A percentile compares a stretch with the other conserved stretches of the same genome.
These are phyloP conservation scores for Oxytropis ochrocephala DNA, from an alignment of 306 rosid species.

Conservation along the genomic window DNA sequence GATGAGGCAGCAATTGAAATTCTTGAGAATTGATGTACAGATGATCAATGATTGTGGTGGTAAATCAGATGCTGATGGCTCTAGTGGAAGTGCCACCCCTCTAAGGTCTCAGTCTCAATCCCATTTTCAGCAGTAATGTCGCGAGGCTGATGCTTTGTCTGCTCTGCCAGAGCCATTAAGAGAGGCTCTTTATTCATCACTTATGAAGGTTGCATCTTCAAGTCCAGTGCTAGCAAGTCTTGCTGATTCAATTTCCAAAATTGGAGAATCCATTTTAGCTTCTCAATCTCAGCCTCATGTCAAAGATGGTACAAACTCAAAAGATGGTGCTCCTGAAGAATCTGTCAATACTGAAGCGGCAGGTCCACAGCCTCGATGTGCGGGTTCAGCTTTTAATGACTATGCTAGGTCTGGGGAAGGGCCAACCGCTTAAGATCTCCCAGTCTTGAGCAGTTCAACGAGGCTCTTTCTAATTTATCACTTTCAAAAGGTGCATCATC, in stretches of 20 bases:
- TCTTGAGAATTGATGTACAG: slow-evolving; percentile 65
- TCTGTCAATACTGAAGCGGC: slow-evolving; percentile 11
- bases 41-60: slow-evolving; percentile 23
- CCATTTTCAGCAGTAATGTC: slow-evolving; percentile 1
- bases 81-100: slow-evolving; percentile 60
- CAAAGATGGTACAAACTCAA: slow-evolving; percentile 22
- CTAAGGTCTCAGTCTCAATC: slow-evolving; percentile 17
- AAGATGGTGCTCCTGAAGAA: slow-evolving; percentile 18
- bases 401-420: slow-evolving; percentile 39
- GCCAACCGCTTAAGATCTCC: slow-evolving; percentile 40
- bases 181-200: slow-evolving; percentile 26
- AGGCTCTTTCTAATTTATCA: slow-evolving; percentile 33
- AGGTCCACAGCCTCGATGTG: slow-evolving; percentile 9
- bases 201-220: slow-evolving; percentile 40
- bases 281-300: slow-evolving; percentile 27
- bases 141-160: slow-evolving; percentile 34
- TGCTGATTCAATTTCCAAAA: slow-evolving; percentile 36
- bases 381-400: slow-evolving; percentile 21
- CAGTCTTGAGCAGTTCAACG: slow-evolving; percentile 21
- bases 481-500: slow-evolving; percentile 36
- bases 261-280: slow-evolving; percentile 23
- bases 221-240: slow-evolving; percentile 38
- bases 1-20: slow-evolving; percentile 60
- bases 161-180: slow-evolving; percentile 49
- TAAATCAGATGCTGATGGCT: slow-evolving; percentile 28